Evolutionary conservation across 164 flowering plant species (phyloP), one percentile per base, ranked within the genome.

Genomic region (Pachysandra terminalis): DNA sequence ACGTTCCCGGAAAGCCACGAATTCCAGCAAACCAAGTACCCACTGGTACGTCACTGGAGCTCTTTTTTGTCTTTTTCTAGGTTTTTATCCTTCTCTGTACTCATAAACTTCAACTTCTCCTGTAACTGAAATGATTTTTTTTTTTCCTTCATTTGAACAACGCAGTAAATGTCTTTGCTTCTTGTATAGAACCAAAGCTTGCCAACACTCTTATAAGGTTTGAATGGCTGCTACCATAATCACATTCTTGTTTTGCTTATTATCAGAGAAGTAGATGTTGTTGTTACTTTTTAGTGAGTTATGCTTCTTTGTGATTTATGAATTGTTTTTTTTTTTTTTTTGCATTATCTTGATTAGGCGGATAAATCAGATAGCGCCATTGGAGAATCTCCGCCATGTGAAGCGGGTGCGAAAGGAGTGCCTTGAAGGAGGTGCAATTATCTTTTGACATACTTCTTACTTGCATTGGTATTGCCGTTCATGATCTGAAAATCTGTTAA

Each of bases 371-470:
- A 77, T 84, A 23, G 85, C 85, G 0, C 95, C 95, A 2, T 61
- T 91, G 56, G 95, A 91, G 78, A 75, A 84, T 79, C 84, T 87
- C 52, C 87, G 87, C 64, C 98, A 94, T 72, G 86, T 91, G 64
- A 94, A 90, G 79, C 89, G 97, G 58, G 80, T 90, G 26, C 83
- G 62, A 32, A 90, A 82, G 76, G 74, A 74, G 26, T 56, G 65
- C 21, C 65, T 76, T 17, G 84, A 77, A 67, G 88, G 81, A 69
- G 84, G 81, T 80, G 22, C 59, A 58, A 56, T 14, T 5, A 19
- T 59, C 32, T 23, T 69, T 68, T 19, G 19, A n/a, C 10, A 40
- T 23, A 25, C 61, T 32, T n/a, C n/a, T n/a, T n/a, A n/a, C n/a
- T n/a, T n/a, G n/a, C n/a, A n/a, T n/a, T n/a, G 6, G 7, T 55